Evolutionary conservation across 345 rosid genomes (phyloP), one percentile per base, ranked within the genome.

Genomic region (Combretum micranthum): DNA sequence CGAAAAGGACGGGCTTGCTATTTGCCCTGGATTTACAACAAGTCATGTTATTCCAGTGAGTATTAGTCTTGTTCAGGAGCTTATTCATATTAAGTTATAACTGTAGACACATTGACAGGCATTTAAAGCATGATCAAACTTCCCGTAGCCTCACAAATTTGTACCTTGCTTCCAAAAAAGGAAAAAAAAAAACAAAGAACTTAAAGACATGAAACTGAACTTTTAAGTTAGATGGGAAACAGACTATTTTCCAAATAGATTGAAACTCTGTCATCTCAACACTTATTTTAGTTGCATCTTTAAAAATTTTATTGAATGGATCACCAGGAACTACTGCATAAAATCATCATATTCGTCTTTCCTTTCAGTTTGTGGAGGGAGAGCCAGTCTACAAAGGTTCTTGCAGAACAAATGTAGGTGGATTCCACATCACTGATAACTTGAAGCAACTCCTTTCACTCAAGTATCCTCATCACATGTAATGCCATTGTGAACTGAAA

Each of bases 361-460:
- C 43, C 51, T 64, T 61, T 39, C 77, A 93, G 99, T 83, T 93
- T 73, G 77, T 89, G 52, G 79, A 76, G 32, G 99, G 99, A 47
- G 94, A 89, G 64, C 96, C 97, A 57, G 63, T 73, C 58, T 87
- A 81, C 68, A 85, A 57, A 76, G 97, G 99, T 66, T 74, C 86
- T 48, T 77, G 83, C 73, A 75, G 96, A 68, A 85, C 96, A 45
- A 93, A 87, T 67, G 70, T 93, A 70, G 99, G 99, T 59, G 97
- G 99, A 66, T 89, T 59, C 77, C 94, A 86, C 60, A 75, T 87
- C 65, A 91, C 97, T 46, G 96, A 89, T 73, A 77, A 83, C 64
- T 62, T 93, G 70, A 93, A 89, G 82, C 99, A 93, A 64, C 94
- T 87, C 60, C 88, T 89, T 73, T 85, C 99, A 39, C 96, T 93